Conservation (phyloP, 805 yeast genomes). For the Spathaspora boniae region DNA sequence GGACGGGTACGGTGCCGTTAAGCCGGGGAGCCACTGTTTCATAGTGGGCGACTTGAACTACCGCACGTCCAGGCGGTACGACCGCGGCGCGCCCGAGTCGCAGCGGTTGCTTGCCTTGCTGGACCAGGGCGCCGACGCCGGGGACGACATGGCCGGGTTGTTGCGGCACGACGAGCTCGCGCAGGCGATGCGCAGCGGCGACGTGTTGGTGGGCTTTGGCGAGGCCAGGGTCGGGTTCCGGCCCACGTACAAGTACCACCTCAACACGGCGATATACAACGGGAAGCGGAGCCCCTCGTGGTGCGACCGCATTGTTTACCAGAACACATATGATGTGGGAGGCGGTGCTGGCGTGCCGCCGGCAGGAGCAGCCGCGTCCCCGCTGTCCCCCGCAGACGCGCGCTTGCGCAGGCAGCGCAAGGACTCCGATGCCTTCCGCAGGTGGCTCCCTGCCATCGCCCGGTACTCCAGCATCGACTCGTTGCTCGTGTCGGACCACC, state of each 20-base stretch:
- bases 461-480: slow-evolving; percentile 49
- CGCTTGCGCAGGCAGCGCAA: background rate
- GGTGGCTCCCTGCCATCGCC: slow-evolving; percentile 21
- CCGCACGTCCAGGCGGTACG: slow-evolving; percentile 42
- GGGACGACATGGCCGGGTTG: slow-evolving; percentile 12
- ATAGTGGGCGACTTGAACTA: slow-evolving; percentile 86
- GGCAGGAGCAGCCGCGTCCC: background rate
- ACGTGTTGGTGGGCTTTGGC: slow-evolving; percentile 56
- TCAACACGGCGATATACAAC: slow-evolving; percentile 51
- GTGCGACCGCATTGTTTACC: slow-evolving; percentile 82
- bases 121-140: slow-evolving; percentile 15
- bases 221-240: slow-evolving; percentile 64
- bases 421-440: background rate
- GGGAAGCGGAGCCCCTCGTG: slow-evolving; percentile 72
- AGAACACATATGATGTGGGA: slow-evolving; percentile 31
- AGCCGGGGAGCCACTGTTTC: slow-evolving; percentile 57
- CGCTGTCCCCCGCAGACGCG: too few species aligned
- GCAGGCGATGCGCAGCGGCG: slow-evolving; percentile 35
- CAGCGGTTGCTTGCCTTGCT: slow-evolving; percentile 22
- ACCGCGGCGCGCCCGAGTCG: slow-evolving; percentile 8
- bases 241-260: slow-evolving; percentile 76
- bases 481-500: slow-evolving; percentile 68
- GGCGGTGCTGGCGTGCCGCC: too few species aligned
- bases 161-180: slow-evolving; percentile 51
- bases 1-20: slow-evolving; percentile 52